Percentiles rank a stretch among this genome's conserved stretches.
phyloP scores from a whole-genome alignment of 495 filamentous ascomycete genomes.

The Daldinia bambusicola region DNA sequence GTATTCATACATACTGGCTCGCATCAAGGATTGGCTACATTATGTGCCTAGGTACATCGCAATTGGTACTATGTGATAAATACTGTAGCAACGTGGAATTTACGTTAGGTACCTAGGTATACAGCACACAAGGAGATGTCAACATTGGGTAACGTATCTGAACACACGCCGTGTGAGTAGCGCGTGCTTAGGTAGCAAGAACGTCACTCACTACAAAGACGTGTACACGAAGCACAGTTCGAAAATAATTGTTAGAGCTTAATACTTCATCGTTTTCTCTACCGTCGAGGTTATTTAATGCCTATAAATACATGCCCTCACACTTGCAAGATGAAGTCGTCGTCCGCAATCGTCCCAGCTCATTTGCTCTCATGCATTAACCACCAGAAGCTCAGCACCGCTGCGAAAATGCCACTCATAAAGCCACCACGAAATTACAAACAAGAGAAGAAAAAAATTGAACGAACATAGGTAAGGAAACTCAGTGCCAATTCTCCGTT shows the following conservation, averaged over 20 bases:
- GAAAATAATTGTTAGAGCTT: neutral
- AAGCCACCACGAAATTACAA: slow-evolving; percentile 15
- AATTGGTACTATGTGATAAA: neutral
- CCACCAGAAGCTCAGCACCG: slow-evolving; percentile 14
- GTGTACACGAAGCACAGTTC: neutral
- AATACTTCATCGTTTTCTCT: slow-evolving; percentile 15
- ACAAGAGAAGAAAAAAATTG: neutral
- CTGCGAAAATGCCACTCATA: slow-evolving; percentile 16
- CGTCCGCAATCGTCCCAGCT: slow-evolving; percentile 29
- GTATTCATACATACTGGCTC: neutral
- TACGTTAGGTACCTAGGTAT: too few species aligned
- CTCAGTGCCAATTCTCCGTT: slow-evolving; percentile 16
- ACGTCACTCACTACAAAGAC: neutral
- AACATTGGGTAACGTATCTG: too few species aligned
- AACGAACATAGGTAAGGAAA: neutral
- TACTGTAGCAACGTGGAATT: neutral
- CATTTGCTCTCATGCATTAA: slow-evolving; percentile 35
- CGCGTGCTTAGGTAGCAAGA: neutral
- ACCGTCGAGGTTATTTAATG: slow-evolving; percentile 22
- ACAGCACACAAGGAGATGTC: too few species aligned
- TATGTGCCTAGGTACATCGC: neutral
- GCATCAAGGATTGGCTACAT: neutral
- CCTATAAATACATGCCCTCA: slow-evolving; percentile 24
- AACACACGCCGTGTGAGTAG: neutral
- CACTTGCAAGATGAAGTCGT: slow-evolving; percentile 11